These are phyloP conservation scores for Adansonia grandidieri DNA, from an alignment of 441 rosid species.

Conservation along the genomic window DNA sequence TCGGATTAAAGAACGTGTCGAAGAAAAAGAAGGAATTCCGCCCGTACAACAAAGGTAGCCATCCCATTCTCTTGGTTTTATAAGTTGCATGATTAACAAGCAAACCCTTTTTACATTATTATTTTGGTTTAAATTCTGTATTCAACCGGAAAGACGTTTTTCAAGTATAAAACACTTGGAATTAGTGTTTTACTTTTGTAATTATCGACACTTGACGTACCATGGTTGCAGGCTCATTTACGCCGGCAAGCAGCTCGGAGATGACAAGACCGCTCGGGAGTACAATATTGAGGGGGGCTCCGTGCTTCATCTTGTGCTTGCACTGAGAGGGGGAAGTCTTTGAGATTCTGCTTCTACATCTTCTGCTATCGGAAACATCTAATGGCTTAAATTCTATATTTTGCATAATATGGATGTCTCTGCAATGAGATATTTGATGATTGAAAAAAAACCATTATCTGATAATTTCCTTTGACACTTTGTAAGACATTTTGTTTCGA, in stretches of 20 bases:
- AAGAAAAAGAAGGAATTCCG: conserved; percentile 98
- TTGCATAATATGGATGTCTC: neutral
- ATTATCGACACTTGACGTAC: neutral
- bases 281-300: conserved; percentile 96
- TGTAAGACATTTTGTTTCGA: neutral
- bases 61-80: neutral
- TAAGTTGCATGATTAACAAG: neutral
- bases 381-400: neutral
- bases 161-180: neutral
- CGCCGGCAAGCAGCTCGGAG: conserved; percentile 94
- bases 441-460: neutral
- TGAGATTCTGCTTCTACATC: conserved; percentile 3
- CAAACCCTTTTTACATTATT: neutral
- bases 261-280: conserved; percentile 92
- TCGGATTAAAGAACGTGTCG: conserved; percentile 94
- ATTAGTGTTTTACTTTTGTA: conserved; percentile 7
- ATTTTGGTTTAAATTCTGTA: neutral
- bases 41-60: conserved; percentile 91
- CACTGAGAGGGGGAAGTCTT: conserved; percentile 74
- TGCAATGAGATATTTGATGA: neutral
- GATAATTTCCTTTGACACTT: neutral
- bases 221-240: conserved; percentile 74
- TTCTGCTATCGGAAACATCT: neutral
- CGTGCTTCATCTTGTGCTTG: conserved; percentile 96
- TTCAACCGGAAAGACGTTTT: neutral